Percentiles rank a stretch among this genome's conserved stretches.
These are phyloP conservation scores for Spatholobus suberectus DNA, from an alignment of 306 rosid species.

Conservation along the genomic window DNA sequence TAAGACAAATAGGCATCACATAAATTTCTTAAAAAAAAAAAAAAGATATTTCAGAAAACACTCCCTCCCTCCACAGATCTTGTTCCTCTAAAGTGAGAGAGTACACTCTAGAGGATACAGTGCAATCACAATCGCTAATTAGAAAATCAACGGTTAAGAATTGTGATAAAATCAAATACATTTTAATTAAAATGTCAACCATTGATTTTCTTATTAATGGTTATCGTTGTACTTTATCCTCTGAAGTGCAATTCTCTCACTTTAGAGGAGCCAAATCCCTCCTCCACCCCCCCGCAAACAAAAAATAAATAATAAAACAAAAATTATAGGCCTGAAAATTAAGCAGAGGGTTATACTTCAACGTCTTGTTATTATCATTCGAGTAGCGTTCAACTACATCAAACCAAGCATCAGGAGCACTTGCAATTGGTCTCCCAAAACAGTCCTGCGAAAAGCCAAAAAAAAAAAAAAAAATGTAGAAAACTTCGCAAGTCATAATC, in stretches of 20 bases:
- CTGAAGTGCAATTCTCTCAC: no score
- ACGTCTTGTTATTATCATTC: constrained; percentile 87
- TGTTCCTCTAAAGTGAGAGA: no score
- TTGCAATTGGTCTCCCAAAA: constrained; percentile 90
- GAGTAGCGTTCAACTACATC: constrained; percentile 96
- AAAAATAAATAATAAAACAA: background rate
- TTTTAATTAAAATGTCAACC: no score
- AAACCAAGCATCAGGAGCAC: constrained; percentile 98
- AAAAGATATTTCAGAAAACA: background rate
- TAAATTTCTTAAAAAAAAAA: background rate
- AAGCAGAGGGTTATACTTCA: constrained; percentile 52
- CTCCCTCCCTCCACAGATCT: background rate
- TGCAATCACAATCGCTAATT: no score
- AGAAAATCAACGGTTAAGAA: no score
- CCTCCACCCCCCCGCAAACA: background rate
- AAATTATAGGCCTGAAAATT: background rate
- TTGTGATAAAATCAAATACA: no score
- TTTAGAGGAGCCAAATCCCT: no score
- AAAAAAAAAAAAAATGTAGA: background rate
- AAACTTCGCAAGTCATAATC: background rate
- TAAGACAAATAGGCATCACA: background rate
- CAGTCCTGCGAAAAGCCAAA: constrained; percentile 65
- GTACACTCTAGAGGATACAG: no score
- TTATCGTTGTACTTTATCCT: no score
- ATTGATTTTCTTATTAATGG: no score